Evolutionary conservation across 2,329 filamentous ascomycete species (phyloP).

Genomic region (Trichoderma koningii): DNA sequence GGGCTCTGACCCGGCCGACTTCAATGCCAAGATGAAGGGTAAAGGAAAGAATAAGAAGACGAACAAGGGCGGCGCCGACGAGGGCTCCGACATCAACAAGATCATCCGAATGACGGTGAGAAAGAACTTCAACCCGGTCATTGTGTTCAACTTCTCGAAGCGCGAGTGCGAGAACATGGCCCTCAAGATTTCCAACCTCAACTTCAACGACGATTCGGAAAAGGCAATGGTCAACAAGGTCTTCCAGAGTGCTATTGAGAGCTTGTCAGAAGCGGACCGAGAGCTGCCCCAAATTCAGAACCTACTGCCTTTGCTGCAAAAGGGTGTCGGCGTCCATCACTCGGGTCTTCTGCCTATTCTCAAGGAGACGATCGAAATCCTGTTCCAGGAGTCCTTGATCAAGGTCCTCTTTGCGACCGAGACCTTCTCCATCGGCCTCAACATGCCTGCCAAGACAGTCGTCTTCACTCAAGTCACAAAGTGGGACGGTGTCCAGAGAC

Average conservation of each 20-base stretch:
- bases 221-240: slow-evolving; percentile 93
- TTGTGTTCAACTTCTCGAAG: slow-evolving; percentile 99
- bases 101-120: slow-evolving; percentile 99
- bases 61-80: slow-evolving; percentile 80
- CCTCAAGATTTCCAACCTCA: slow-evolving; percentile 79
- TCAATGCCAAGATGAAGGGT: slow-evolving; percentile 77
- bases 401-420: slow-evolving; percentile 98
- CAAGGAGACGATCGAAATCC: slow-evolving; percentile 97
- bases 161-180: slow-evolving; percentile 91
- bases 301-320: slow-evolving; percentile 81
- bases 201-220: slow-evolving; percentile 95
- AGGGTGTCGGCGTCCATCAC: slow-evolving; percentile 96
- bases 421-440: slow-evolving; percentile 96
- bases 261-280: slow-evolving; percentile 88
- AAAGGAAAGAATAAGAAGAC: slow-evolving; percentile 90
- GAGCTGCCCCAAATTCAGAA: slow-evolving; percentile 87
- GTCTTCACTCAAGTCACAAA: slow-evolving; percentile 98
- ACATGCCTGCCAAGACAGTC: slow-evolving; percentile 99
- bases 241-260: slow-evolving; percentile 90
- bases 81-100: slow-evolving; percentile 86
- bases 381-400: slow-evolving; percentile 97
- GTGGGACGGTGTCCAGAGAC: slow-evolving; percentile 78
- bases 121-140: slow-evolving; percentile 96
- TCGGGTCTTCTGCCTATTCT: slow-evolving; percentile 92
- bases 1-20: slow-evolving; percentile 78